phyloP scores from a whole-genome alignment of 371 early-diverging fungal genomes.

The Blakeslea trispora region DNA sequence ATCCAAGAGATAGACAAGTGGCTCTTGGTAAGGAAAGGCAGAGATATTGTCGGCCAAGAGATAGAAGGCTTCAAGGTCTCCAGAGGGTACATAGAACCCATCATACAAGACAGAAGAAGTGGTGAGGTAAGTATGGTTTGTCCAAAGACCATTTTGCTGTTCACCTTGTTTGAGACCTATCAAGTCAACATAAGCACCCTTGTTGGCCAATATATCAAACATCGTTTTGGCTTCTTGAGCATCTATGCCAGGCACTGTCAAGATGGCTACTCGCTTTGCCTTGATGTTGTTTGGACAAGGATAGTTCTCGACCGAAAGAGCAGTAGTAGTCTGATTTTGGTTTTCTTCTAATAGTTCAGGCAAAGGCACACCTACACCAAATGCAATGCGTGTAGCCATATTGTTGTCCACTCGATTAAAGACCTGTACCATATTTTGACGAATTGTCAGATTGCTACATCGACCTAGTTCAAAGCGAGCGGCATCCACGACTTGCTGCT shows the following conservation, averaged over 20 bases:
- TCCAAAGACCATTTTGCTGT: conserved; percentile 25
- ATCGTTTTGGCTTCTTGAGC: conserved; percentile 24
- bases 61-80: conserved; percentile 23
- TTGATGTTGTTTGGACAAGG: conserved; percentile 31
- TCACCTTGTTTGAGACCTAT: conserved; percentile 31
- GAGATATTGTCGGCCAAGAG: conserved; percentile 11
- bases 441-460: conserved; percentile 28
- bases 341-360: conserved; percentile 31
- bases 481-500: conserved; percentile 44
- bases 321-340: conserved; percentile 20
- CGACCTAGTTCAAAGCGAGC: conserved; percentile 51
- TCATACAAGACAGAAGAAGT: conserved; percentile 42
- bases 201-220: conserved; percentile 25
- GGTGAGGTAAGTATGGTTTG: conserved; percentile 33
- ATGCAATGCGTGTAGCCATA: conserved; percentile 46
- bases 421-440: conserved; percentile 37
- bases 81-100: conserved; percentile 45
- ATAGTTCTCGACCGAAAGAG: conserved; percentile 39
- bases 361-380: conserved; percentile 26
- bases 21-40: conserved; percentile 39
- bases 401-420: conserved; percentile 46
- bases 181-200: conserved; percentile 36
- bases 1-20: conserved; percentile 34
- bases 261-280: conserved; percentile 39
- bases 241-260: conserved; percentile 38